Percentiles rank a stretch among this genome's conserved stretches.
phyloP scores from a whole-genome alignment of 352 stramenopile genomes.

The Pythium plurisporium region DNA sequence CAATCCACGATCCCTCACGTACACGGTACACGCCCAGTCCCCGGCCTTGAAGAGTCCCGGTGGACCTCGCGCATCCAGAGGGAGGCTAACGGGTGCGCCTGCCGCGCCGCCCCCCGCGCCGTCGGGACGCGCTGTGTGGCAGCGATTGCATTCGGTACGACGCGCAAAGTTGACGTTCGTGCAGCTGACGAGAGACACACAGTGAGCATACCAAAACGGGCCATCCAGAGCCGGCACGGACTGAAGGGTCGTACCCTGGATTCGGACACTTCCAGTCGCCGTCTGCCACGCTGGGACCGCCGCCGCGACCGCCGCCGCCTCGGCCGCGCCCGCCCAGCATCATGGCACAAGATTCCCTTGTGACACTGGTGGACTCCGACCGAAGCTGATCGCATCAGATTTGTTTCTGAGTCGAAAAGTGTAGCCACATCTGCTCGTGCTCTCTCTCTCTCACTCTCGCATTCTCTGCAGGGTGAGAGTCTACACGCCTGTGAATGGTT shows the following conservation, averaged over 20 bases:
- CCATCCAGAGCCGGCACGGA: background rate
- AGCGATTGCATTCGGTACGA: conserved; percentile 76
- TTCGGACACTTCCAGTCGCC: conserved; percentile 84
- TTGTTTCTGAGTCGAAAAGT: background rate
- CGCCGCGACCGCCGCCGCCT: conserved; percentile 37
- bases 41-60: conserved; percentile 74
- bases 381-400: background rate
- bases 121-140: conserved; percentile 59
- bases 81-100: conserved; percentile 22
- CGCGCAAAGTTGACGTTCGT: conserved; percentile 85
- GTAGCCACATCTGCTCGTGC: background rate
- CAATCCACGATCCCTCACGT: conserved; percentile 11
- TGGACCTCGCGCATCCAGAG: conserved; percentile 43
- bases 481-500: too few relatives aligned
- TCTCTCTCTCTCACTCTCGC: too few relatives aligned
- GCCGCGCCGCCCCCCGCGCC: conserved; percentile 17
- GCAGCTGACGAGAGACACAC: conserved; percentile 37
- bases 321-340: conserved; percentile 26
- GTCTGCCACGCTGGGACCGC: conserved; percentile 43
- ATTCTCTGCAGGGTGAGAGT: too few relatives aligned
- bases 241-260: conserved; percentile 35
- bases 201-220: background rate
- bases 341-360: background rate
- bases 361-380: too few relatives aligned
- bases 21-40: conserved; percentile 83